Evolutionary conservation across 768 basidiomycete genomes (phyloP), one percentile per base, ranked within the genome.

Genomic region (Pulveroboletus sp.): DNA sequence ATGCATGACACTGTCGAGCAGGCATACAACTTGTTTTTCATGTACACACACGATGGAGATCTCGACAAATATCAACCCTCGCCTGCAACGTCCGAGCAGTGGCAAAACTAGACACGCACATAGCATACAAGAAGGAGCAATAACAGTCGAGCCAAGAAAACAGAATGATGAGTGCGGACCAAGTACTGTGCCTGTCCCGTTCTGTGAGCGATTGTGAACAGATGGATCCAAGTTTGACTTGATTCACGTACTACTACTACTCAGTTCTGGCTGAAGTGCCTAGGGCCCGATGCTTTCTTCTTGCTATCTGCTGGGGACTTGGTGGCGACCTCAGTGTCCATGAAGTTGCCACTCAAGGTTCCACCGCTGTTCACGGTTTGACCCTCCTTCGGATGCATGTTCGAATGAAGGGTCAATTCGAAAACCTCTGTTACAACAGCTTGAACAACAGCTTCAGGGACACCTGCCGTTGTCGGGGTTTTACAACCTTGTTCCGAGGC

Each of bases 401-500:
- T 41, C 8, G 44, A 38, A 2, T 23, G 51, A 5, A 16, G 34
- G 44, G 55, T 26, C 50, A 71, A 53, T 0, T 59, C 61, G 53
- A 75, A 75, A 36, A 70, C 56, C 7, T 68, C 60, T 7, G 52
- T 58, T 7, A 75, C 59, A 22, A 76, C 62, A 1, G 34, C 37
- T 5, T 51, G 50, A 20, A 72, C 46, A 5, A 61, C 49, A 0
- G 62, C 66, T 12, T 67, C 63, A 0, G 62, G 61, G 0, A 65
- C 55, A 3, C 60, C 55, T 0, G 67, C 63, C 1, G 56, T 57
- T 0, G 60, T 65, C 0, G 73, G 71, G 0, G 62, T 63, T 16
- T 50, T 59, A 29, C 46, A 52, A 2, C 71, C 70, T 1, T 41
- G 57, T 17, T 60, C 58, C 5, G 62, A 54, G 3, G 75, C 67